Evolutionary conservation across 1,284 basidiomycete species (phyloP).

Genomic region (Puccinia triticina): DNA sequence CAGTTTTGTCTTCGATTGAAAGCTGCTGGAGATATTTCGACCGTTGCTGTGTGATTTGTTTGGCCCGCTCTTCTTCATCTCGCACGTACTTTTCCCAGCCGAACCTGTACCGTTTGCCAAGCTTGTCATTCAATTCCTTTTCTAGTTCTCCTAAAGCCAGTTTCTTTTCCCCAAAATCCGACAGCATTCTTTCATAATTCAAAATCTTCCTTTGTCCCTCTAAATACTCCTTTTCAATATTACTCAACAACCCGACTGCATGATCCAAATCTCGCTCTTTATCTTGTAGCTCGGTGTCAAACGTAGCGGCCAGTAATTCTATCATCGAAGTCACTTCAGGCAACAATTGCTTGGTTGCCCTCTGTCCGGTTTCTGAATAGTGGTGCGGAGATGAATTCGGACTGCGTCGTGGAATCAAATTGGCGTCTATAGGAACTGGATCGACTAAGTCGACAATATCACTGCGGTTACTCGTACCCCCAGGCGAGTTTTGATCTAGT

Average conservation of each 20-base stretch:
- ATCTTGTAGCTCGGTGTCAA: slow-evolving; percentile 86
- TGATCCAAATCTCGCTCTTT: slow-evolving; percentile 91
- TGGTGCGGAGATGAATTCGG: slow-evolving; percentile 6
- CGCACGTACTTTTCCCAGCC: slow-evolving; percentile 91
- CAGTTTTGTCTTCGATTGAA: slow-evolving; percentile 35
- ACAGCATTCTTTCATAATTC: slow-evolving; percentile 66
- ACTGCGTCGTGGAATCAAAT: not conserved
- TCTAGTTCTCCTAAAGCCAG: slow-evolving; percentile 70
- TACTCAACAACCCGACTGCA: slow-evolving; percentile 80
- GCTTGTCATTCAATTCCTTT: slow-evolving; percentile 70
- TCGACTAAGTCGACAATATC: slow-evolving; percentile 22
- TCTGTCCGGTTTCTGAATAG: slow-evolving; percentile 38
- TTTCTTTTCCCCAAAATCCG: slow-evolving; percentile 70
- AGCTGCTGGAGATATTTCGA: slow-evolving; percentile 18
- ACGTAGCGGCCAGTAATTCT: slow-evolving; percentile 85
- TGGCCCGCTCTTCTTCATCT: slow-evolving; percentile 78
- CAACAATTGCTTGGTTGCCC: slow-evolving; percentile 59
- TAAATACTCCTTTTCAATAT: slow-evolving; percentile 87
- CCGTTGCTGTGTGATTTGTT: slow-evolving; percentile 60
- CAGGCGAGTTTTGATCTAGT: slow-evolving; percentile 44
- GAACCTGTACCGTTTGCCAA: slow-evolving; percentile 77
- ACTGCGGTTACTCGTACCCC: slow-evolving; percentile 36
- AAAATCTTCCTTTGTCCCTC: slow-evolving; percentile 77
- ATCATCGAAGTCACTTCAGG: slow-evolving; percentile 84
- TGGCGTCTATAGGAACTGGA: slow-evolving; percentile 17